phyloP scores from a whole-genome alignment of 163 green algal species.

The Volvox carteri region DNA sequence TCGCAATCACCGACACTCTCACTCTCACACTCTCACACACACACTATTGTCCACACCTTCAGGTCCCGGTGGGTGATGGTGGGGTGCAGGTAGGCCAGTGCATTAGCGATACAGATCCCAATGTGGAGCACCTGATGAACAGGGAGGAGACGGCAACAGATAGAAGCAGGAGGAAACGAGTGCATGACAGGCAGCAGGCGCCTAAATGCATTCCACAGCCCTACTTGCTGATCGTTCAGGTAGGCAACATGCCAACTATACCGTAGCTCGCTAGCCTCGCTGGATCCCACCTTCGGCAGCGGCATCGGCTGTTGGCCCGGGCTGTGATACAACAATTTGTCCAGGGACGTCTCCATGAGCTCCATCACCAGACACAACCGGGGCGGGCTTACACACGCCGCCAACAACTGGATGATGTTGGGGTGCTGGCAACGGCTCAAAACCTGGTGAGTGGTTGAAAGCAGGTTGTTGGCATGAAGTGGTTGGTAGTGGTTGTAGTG shows the following conservation, averaged over 20 bases:
- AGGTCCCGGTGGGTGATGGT: not conserved
- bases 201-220: too few relatives aligned
- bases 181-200: too few relatives aligned
- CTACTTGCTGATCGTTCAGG: too few relatives aligned
- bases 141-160: too few relatives aligned
- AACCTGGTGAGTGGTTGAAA: too few relatives aligned
- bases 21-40: too few relatives aligned
- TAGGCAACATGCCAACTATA: too few relatives aligned
- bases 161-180: too few relatives aligned
- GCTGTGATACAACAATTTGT: not conserved
- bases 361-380: constrained; percentile 19
- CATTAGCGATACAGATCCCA: not conserved
- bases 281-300: not conserved
- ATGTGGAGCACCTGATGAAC: constrained; percentile 8
- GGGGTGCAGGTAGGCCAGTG: constrained; percentile 3
- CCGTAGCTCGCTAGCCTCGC: too few relatives aligned
- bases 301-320: not conserved
- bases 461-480: too few relatives aligned
- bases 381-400: not conserved
- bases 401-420: not conserved
- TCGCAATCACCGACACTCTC: too few relatives aligned
- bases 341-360: not conserved
- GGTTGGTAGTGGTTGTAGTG: too few relatives aligned
- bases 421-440: not conserved
- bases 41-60: not conserved